These are phyloP conservation scores for Sonneratia alba DNA, from an alignment of 345 rosid species.

Conservation along the genomic window DNA sequence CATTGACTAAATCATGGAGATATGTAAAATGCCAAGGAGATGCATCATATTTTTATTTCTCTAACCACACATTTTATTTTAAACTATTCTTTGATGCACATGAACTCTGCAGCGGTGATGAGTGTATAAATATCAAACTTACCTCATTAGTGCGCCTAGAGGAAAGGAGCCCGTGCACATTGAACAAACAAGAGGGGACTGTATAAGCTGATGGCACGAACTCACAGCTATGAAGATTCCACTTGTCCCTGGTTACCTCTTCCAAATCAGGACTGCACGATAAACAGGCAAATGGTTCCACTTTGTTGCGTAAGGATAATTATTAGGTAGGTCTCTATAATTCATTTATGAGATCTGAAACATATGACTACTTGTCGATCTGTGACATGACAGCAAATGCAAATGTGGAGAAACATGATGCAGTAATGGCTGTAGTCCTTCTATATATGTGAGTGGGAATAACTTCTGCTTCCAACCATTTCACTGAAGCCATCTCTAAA, in stretches of 20 bases:
- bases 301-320: too few relatives aligned
- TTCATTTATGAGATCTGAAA: background rate
- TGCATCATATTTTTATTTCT: too few relatives aligned
- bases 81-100: background rate
- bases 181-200: background rate
- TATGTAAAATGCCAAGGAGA: too few relatives aligned
- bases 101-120: background rate
- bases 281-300: background rate
- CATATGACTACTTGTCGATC: background rate
- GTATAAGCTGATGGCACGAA: too few relatives aligned
- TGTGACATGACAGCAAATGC: conserved; percentile 9
- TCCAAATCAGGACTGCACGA: background rate
- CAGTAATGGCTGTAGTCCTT: background rate
- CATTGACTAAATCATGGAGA: too few relatives aligned
- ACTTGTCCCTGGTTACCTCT: background rate
- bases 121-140: background rate
- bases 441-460: background rate
- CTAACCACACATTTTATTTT: too few relatives aligned
- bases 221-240: background rate
- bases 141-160: background rate
- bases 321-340: background rate
- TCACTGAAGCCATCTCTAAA: background rate
- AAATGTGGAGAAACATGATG: background rate
- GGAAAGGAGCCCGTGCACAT: background rate
- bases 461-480: background rate